These are phyloP conservation scores for Dendrocalamus sinicus DNA, from an alignment of 176 grass and related monocot species.

Conservation along the genomic window DNA sequence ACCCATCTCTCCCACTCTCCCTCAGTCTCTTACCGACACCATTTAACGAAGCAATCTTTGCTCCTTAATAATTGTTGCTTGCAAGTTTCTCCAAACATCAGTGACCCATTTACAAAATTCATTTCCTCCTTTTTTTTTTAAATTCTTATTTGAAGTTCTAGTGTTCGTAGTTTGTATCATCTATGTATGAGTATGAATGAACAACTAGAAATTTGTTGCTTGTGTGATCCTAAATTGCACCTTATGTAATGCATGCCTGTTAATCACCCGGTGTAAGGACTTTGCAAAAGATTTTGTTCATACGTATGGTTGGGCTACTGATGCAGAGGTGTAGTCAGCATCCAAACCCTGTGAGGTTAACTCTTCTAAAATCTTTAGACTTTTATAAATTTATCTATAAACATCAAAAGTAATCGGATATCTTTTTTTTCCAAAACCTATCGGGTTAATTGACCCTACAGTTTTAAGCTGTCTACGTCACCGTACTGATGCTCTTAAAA, in stretches of 20 bases:
- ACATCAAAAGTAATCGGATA: too few relatives aligned
- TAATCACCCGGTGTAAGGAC: neutral
- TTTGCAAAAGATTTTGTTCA: neutral
- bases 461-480: too few relatives aligned
- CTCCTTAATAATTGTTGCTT: slow-evolving; percentile 38
- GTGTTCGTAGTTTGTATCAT: neutral
- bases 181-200: neutral
- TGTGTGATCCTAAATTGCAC: neutral
- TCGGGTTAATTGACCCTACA: too few relatives aligned
- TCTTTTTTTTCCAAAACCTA: too few relatives aligned
- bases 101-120: neutral
- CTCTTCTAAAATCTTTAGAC: too few relatives aligned
- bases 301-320: neutral
- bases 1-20: slow-evolving; percentile 7
- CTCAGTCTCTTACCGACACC: slow-evolving; percentile 45
- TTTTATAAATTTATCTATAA: too few relatives aligned
- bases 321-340: neutral
- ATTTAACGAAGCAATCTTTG: slow-evolving; percentile 46
- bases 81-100: slow-evolving; percentile 39
- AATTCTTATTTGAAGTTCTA: neutral
- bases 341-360: too few relatives aligned
- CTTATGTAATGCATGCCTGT: neutral
- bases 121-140: neutral
- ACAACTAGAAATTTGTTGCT: neutral
- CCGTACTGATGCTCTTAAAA: neutral